Percentiles rank a stretch among this genome's conserved stretches.
phyloP scores from a whole-genome alignment of 2,329 filamentous ascomycete genomes.

The Colletotrichum sp. region DNA sequence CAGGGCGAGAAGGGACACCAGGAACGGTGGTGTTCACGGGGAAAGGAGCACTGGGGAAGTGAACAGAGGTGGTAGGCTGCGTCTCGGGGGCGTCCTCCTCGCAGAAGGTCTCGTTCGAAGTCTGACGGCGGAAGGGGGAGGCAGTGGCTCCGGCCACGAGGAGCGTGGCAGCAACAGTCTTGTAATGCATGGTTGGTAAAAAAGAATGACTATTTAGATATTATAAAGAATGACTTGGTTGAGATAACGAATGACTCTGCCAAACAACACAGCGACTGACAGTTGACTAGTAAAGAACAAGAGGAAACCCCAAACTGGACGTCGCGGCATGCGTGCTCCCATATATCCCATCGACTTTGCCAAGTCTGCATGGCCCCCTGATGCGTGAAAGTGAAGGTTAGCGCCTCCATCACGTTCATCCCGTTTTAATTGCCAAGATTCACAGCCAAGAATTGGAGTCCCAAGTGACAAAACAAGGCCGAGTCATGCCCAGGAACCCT shows the following conservation, averaged over 20 bases:
- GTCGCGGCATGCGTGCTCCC: not conserved
- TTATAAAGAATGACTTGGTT: slow-evolving; percentile 11
- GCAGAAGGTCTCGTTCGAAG: slow-evolving; percentile 17
- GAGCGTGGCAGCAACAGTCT: slow-evolving; percentile 11
- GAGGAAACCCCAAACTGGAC: not conserved
- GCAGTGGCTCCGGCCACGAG: slow-evolving; percentile 20
- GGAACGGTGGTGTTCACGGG: slow-evolving; percentile 11
- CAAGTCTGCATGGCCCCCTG: not conserved
- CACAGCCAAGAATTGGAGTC: not conserved
- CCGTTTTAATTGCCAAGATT: slow-evolving; percentile 14
- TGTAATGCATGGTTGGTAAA: slow-evolving; percentile 15
- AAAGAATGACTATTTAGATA: not conserved
- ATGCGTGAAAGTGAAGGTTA: not conserved
- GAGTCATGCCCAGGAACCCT: slow-evolving; percentile 1
- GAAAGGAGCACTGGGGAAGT: not conserved
- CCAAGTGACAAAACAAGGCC: not conserved
- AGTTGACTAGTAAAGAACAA: not conserved
- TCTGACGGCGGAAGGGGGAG: slow-evolving; percentile 9
- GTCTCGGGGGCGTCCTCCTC: slow-evolving; percentile 2
- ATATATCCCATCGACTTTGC: slow-evolving; percentile 15
- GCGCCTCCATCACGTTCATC: not conserved
- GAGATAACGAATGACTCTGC: slow-evolving; percentile 12
- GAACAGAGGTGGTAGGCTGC: not conserved
- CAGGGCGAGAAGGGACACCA: slow-evolving; percentile 3
- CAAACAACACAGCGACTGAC: not conserved